Evolutionary conservation across 345 rosid species (phyloP).

Genomic region (Schrenkiella parvula): DNA sequence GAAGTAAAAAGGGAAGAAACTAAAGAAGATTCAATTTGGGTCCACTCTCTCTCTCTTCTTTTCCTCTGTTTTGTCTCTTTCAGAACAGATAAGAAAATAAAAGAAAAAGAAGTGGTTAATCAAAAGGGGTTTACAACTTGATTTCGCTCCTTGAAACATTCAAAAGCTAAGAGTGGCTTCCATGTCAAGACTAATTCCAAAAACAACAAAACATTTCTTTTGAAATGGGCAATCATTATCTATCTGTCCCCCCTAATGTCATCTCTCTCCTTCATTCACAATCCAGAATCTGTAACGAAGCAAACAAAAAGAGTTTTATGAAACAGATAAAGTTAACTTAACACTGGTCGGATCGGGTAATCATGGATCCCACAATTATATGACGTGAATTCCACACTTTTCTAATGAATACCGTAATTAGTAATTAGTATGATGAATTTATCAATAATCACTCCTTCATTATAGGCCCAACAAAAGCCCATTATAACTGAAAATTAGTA

Average conservation of each 20-base stretch:
- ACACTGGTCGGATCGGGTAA: constrained; percentile 4
- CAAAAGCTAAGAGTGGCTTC: constrained; percentile 35
- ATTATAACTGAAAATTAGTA: not conserved
- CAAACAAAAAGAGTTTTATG: not conserved
- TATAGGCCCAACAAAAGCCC: not conserved
- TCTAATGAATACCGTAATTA: not conserved
- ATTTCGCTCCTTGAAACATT: constrained; percentile 21
- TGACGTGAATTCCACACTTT: constrained; percentile 30
- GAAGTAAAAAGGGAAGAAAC: not conserved
- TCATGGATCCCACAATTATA: constrained; percentile 28
- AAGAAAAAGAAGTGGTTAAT: not conserved
- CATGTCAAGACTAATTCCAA: constrained; percentile 31
- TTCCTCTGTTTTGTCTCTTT: constrained; percentile 20
- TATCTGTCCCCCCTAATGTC: not conserved
- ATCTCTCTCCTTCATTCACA: not conserved
- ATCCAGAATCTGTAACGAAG: not conserved
- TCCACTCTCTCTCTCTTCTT: constrained; percentile 11
- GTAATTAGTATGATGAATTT: not conserved
- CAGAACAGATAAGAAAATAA: not conserved
- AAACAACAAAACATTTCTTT: constrained; percentile 19
- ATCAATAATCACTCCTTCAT: not conserved
- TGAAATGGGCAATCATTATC: constrained; percentile 1
- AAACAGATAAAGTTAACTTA: not conserved
- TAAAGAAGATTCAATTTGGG: constrained; percentile 9
- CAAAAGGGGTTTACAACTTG: not conserved